These are phyloP conservation scores for Rhizophagus sp. DNA, from an alignment of 192 early-diverging fungal species.

Conservation along the genomic window DNA sequence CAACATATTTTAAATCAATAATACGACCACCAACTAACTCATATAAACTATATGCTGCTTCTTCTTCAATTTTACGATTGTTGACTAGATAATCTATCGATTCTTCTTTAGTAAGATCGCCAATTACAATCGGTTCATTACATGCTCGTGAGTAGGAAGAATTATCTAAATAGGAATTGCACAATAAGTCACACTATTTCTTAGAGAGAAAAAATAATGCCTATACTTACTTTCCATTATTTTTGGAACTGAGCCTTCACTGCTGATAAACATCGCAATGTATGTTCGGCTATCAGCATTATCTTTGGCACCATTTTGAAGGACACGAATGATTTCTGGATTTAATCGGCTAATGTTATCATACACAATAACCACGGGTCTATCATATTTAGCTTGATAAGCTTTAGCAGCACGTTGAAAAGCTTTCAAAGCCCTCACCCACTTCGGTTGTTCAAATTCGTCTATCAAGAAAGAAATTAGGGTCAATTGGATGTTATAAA, in stretches of 20 bases:
- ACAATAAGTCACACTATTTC: not conserved
- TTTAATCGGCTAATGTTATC: not conserved
- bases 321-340: not conserved
- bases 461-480: too few relatives aligned
- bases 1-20: not conserved
- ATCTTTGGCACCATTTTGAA: constrained; percentile 25
- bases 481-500: not conserved
- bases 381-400: not conserved
- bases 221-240: constrained; percentile 15
- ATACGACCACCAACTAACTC: constrained; percentile 18
- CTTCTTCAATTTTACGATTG: constrained; percentile 5
- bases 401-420: constrained; percentile 7
- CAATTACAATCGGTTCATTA: constrained; percentile 6
- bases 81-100: constrained; percentile 23
- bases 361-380: constrained; percentile 16
- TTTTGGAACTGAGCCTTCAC: constrained; percentile 19
- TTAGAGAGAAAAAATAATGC: not conserved
- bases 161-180: not conserved
- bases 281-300: constrained; percentile 3
- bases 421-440: not conserved
- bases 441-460: not conserved
- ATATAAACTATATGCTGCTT: constrained; percentile 11
- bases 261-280: constrained; percentile 16
- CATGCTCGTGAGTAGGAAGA: constrained; percentile 9
- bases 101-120: constrained; percentile 20